Conservation (phyloP, 805 yeast genomes). For the Sugiyamaella chiloensis region DNA sequence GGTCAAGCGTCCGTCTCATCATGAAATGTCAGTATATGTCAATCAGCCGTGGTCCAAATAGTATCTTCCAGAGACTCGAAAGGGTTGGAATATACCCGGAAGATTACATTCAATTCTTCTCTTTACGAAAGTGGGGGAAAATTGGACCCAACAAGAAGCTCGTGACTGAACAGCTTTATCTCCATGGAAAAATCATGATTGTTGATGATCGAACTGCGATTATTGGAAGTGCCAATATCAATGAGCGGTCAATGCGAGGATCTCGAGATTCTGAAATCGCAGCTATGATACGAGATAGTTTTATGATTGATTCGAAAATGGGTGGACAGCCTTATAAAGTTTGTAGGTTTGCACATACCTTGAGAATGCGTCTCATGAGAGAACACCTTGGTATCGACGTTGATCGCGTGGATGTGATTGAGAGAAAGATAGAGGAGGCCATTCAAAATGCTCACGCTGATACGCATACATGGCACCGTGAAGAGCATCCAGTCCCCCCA, state of each 20-base stretch:
- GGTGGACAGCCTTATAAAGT: constrained; percentile 78
- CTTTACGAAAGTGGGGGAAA: constrained; percentile 93
- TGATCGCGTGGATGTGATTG: constrained; percentile 77
- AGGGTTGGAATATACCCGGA: constrained; percentile 81
- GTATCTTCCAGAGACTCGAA: constrained; percentile 78
- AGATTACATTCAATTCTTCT: constrained; percentile 86
- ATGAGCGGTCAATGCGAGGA: constrained; percentile 95
- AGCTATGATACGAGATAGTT: constrained; percentile 79
- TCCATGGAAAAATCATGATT: constrained; percentile 88
- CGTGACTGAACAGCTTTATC: constrained; percentile 87
- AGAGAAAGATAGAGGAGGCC: constrained; percentile 52
- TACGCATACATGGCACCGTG: too few species aligned
- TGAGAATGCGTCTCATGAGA: constrained; percentile 89
- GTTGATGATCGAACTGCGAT: constrained; percentile 93
- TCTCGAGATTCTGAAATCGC: constrained; percentile 93
- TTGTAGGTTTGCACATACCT: constrained; percentile 82
- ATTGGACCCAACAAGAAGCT: constrained; percentile 71
- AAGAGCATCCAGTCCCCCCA: background rate
- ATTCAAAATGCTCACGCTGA: constrained; percentile 6
- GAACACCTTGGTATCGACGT: constrained; percentile 95
- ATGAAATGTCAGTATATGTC: constrained; percentile 96
- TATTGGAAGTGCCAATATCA: constrained; percentile 95
- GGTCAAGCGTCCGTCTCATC: constrained; percentile 90
- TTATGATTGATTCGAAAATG: constrained; percentile 59
- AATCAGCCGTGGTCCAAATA: constrained; percentile 83